Evolutionary conservation across 2,329 filamentous ascomycete genomes (phyloP).

Genomic region (Cladosporium velox): DNA sequence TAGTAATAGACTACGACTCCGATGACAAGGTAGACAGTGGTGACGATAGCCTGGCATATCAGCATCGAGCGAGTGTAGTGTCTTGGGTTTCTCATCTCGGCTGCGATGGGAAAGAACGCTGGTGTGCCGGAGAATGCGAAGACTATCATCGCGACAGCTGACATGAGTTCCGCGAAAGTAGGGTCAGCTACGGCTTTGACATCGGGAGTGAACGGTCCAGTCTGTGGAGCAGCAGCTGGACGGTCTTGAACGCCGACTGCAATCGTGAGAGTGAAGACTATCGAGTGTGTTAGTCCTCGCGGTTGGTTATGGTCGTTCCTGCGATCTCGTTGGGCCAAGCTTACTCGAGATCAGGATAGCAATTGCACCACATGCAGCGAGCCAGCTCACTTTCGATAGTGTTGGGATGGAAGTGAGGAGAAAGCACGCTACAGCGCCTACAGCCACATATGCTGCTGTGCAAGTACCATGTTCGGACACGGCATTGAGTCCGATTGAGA

Average conservation of each 20-base stretch:
- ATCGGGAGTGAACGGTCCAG: constrained; percentile 60
- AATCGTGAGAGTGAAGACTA: constrained; percentile 46
- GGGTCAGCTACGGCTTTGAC: constrained; percentile 59
- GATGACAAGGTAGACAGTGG: constrained; percentile 59
- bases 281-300: constrained; percentile 28
- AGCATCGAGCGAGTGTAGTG: constrained; percentile 64
- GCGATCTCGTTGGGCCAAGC: background rate
- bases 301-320: background rate
- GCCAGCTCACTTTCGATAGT: constrained; percentile 52
- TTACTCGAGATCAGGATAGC: constrained; percentile 51
- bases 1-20: constrained; percentile 62
- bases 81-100: constrained; percentile 62
- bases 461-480: constrained; percentile 60
- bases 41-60: constrained; percentile 60
- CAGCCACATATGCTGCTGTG: constrained; percentile 53
- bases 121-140: constrained; percentile 61
- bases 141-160: constrained; percentile 60
- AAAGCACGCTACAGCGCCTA: background rate
- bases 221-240: constrained; percentile 63
- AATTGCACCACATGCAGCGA: constrained; percentile 62
- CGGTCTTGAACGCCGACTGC: constrained; percentile 59
- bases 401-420: constrained; percentile 10
- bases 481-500: constrained; percentile 62
- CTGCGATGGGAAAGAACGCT: constrained; percentile 65
- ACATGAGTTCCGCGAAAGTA: constrained; percentile 59